Base-by-base conservation (phyloP, 2,329 filamentous ascomycete species). In the Sphaceloma murrayae region DNA sequence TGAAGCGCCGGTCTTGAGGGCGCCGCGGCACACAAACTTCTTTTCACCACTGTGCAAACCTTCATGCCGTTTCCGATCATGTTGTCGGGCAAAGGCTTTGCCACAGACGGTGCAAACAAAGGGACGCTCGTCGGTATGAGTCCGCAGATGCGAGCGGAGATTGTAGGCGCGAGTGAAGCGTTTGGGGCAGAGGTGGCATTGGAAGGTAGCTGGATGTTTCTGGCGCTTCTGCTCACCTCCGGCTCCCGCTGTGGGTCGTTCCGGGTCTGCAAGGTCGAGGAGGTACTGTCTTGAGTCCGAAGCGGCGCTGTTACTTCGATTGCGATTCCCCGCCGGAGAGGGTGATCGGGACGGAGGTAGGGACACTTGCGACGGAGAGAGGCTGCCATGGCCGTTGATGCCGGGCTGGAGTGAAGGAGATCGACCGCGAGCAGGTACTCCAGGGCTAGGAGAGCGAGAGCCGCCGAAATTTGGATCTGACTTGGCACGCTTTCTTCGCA, bases 91-190 rank as follows among this genome's bases (percentile, higher is more conserved):
- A 65, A 98, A 98, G 0, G 91, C 91, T 63, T 98, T 98, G 43
- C 86, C 85, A 54, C 91, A 98, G 6, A 96, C 86, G 0, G 85
- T 95, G 59, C 91, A 98, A 2, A 96, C 89, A 57, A 96, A 98
- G 0, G 91, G 91, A 36, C 91, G 77, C 68, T 98, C 91, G 57
- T 98, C 91, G 0, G 91, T 98, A 59, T 98, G 91, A 0, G 91
- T 98, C 34, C 91, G 83, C 48, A 96, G 66, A 66, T 98, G 91
- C 32, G 89, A 96, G 10, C 91, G 84, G 45, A 98, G 68, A 58
- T 98, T 98, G 66, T 98, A 98, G 0, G 91, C 91, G 46, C 91
- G 77, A 0, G 91, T 98, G 59, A 98, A 98, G 11, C 86, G 79
- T 64, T 98, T 98, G 0, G 91, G 88, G 55, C 91, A 98, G 6